A percentile compares a stretch with the other conserved stretches of the same genome.
Evolutionary conservation across 2,329 filamentous ascomycete species (phyloP).

Genomic region (Trichoderma afroharzianum): DNA sequence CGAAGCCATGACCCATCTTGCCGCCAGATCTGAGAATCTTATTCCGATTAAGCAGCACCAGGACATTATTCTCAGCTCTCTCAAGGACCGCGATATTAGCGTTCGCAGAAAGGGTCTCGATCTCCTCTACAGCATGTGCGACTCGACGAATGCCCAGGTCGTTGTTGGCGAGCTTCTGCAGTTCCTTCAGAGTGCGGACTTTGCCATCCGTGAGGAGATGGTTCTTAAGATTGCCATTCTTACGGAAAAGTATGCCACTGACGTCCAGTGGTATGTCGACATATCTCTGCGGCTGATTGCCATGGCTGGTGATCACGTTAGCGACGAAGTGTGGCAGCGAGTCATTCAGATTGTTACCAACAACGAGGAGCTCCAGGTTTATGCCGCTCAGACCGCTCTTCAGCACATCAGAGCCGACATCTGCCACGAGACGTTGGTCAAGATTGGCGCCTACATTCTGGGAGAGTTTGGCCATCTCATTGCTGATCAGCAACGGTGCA

Average conservation of each 20-base stretch:
- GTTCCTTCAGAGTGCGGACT: conserved; percentile 94
- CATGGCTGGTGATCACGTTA: conserved; percentile 96
- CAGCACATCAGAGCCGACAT: conserved; percentile 89
- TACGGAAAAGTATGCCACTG: conserved; percentile 96
- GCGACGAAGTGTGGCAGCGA: conserved; percentile 97
- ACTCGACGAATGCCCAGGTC: conserved; percentile 85
- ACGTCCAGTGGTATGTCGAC: conserved; percentile 99
- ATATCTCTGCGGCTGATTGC: conserved; percentile 92
- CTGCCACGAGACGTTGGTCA: conserved; percentile 95
- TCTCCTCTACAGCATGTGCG: conserved; percentile 98
- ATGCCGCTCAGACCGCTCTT: conserved; percentile 88
- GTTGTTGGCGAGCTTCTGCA: conserved; percentile 92
- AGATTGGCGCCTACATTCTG: conserved; percentile 93
- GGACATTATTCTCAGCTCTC: conserved; percentile 87
- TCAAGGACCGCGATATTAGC: conserved; percentile 95
- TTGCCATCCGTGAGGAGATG: conserved; percentile 98
- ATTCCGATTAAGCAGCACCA: conserved; percentile 99
- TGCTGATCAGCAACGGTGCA: conserved; percentile 86
- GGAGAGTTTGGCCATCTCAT: conserved; percentile 97
- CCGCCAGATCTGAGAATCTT: conserved; percentile 86
- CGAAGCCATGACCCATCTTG: conserved; percentile 97
- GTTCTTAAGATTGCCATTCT: conserved; percentile 97
- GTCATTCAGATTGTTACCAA: conserved; percentile 99
- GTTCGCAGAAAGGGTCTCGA: conserved; percentile 94
- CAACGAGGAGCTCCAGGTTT: conserved; percentile 96